A percentile compares a stretch with the other conserved stretches of the same genome.
Conservation (phyloP, 2,329 filamentous ascomycete species). For the Xylariaceae sp. region DNA sequence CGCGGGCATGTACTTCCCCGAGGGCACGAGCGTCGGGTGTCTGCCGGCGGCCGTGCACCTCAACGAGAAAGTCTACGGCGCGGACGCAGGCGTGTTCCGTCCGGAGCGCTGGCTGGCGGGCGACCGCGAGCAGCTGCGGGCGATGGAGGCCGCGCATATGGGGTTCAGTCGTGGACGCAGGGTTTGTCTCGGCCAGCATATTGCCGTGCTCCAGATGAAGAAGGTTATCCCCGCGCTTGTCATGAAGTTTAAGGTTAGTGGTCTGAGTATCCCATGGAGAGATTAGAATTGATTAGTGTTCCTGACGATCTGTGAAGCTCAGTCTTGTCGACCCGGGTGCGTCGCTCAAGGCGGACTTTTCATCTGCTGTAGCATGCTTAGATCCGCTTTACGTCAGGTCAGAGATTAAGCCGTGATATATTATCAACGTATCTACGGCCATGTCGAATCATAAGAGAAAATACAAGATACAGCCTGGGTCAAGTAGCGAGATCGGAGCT, state of each 20-base stretch:
- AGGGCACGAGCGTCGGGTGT: conserved; percentile 34
- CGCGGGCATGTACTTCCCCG: conserved; percentile 34
- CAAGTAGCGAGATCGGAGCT: no score
- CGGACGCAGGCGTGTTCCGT: conserved; percentile 29
- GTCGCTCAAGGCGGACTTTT: conserved; percentile 25
- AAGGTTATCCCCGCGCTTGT: conserved; percentile 34
- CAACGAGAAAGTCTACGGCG: conserved; percentile 27
- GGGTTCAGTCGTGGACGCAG: conserved; percentile 36
- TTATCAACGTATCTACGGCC: no score
- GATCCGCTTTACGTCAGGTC: conserved; percentile 26
- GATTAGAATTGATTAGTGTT: not conserved
- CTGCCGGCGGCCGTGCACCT: conserved; percentile 29
- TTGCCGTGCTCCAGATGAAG: conserved; percentile 37
- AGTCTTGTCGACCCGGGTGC: conserved; percentile 26
- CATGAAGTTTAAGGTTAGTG: conserved; percentile 35
- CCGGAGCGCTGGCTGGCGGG: conserved; percentile 36
- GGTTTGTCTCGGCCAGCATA: conserved; percentile 33
- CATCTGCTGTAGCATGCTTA: conserved; percentile 20
- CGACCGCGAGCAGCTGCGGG: conserved; percentile 29
- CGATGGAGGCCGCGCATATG: conserved; percentile 36
- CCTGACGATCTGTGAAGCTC: conserved; percentile 24
- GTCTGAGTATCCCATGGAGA: not conserved
- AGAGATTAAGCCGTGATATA: conserved; percentile 14
- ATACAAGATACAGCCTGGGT: no score
- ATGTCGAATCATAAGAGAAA: no score